These are phyloP conservation scores for Fonsecaea multimorphosa DNA, from an alignment of 2,329 filamentous ascomycete genomes.

Conservation along the genomic window DNA sequence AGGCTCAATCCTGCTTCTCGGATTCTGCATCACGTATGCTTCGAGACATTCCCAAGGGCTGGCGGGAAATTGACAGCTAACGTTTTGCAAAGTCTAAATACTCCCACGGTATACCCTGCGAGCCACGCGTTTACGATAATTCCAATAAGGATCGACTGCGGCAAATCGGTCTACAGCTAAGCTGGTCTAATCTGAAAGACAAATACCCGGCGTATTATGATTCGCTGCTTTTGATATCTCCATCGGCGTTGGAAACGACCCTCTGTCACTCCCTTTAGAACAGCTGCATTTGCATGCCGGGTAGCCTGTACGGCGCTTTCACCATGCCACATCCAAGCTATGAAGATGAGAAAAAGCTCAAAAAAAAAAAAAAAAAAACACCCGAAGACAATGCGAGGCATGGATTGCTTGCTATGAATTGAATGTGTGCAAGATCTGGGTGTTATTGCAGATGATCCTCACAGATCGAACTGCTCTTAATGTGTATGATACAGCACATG, in stretches of 20 bases:
- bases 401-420: conserved; percentile 15
- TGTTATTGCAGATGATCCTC: conserved; percentile 12
- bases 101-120: background rate
- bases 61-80: conserved; percentile 3
- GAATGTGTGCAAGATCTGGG: conserved; percentile 18
- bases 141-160: background rate
- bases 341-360: background rate
- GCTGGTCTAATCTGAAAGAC: conserved; percentile 22
- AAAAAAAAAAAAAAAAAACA: background rate
- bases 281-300: conserved; percentile 6
- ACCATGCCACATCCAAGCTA: background rate
- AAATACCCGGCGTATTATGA: conserved; percentile 24
- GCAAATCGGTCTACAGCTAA: conserved; percentile 14
- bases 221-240: conserved; percentile 2
- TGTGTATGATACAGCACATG: conserved; percentile 33
- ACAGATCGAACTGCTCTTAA: conserved; percentile 24
- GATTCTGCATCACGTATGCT: conserved; percentile 34
- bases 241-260: background rate
- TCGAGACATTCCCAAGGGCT: conserved; percentile 9
- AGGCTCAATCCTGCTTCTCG: conserved; percentile 22
- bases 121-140: background rate
- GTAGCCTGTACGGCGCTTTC: background rate
- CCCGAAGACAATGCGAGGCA: conserved; percentile 11
- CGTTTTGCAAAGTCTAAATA: conserved; percentile 8
- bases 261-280: conserved; percentile 15